phyloP scores from a whole-genome alignment of 768 basidiomycete genomes.

The Lentinula sp. region DNA sequence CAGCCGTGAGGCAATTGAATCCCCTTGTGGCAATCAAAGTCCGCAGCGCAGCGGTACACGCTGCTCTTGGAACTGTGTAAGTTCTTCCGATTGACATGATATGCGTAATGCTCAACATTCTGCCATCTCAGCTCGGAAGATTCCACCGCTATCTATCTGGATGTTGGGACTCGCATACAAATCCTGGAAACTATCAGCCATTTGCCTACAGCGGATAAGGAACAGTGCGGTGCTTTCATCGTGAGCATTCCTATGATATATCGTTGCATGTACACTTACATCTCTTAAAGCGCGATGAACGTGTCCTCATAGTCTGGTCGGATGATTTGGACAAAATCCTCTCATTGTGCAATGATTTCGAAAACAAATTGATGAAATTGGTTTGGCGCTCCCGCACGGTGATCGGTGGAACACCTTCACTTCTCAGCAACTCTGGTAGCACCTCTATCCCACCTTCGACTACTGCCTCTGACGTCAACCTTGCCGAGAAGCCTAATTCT shows the following conservation, averaged over 20 bases:
- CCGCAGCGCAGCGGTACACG: conserved; percentile 74
- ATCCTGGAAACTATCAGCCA: conserved; percentile 66
- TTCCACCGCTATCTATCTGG: conserved; percentile 60
- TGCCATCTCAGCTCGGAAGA: conserved; percentile 42
- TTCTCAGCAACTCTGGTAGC: conserved; percentile 29
- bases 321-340: conserved; percentile 80
- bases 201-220: conserved; percentile 78
- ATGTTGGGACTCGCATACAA: conserved; percentile 81
- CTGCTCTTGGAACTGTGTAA: conserved; percentile 66
- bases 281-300: conserved; percentile 64
- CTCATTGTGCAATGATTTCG: conserved; percentile 65
- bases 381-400: conserved; percentile 42
- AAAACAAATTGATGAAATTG: conserved; percentile 57
- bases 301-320: conserved; percentile 79
- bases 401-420: conserved; percentile 25
- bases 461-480: conserved; percentile 46
- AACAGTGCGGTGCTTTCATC: conserved; percentile 86
- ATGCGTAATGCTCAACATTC: conserved; percentile 8
- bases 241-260: conserved; percentile 31
- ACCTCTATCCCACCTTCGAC: conserved; percentile 39
- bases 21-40: conserved; percentile 83
- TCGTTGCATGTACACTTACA: conserved; percentile 4
- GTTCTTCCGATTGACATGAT: conserved; percentile 17
- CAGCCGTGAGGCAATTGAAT: conserved; percentile 65
- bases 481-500: conserved; percentile 39